A percentile compares a stretch with the other conserved stretches of the same genome.
These are phyloP conservation scores for Saprolegnia diclina DNA, from an alignment of 352 stramenopile species.

Conservation along the genomic window DNA sequence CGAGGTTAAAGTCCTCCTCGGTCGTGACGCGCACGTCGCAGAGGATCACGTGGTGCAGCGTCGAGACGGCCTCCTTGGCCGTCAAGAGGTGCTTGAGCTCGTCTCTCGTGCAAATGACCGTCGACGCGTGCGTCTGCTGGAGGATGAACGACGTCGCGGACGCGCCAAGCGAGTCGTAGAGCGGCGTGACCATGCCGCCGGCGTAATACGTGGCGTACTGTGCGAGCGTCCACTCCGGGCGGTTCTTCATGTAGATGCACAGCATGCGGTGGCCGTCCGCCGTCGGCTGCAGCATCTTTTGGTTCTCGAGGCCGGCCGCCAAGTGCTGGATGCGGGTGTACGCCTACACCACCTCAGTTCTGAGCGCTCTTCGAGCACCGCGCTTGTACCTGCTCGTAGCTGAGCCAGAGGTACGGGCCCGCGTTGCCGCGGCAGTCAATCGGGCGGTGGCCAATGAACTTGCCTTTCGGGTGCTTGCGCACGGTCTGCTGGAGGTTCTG, in stretches of 20 bases:
- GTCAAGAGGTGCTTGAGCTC: conserved; percentile 44
- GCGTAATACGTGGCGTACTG: conserved; percentile 42
- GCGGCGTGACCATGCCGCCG: conserved; percentile 14
- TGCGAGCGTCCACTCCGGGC: conserved; percentile 82
- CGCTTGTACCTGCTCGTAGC: conserved; percentile 42
- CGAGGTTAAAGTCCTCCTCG: neutral
- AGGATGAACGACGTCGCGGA: conserved; percentile 27
- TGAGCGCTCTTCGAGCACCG: conserved; percentile 29
- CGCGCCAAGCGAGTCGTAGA: conserved; percentile 33
- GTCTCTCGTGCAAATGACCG: conserved; percentile 27
- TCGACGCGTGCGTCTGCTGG: conserved; percentile 29
- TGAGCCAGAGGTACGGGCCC: conserved; percentile 48
- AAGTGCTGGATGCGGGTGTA: conserved; percentile 17
- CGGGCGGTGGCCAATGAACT: conserved; percentile 52
- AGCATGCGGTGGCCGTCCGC: conserved; percentile 43
- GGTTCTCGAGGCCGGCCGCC: conserved; percentile 4
- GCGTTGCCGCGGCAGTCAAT: conserved; percentile 32
- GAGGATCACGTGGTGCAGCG: conserved; percentile 39
- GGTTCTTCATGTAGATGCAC: conserved; percentile 87
- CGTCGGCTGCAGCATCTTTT: conserved; percentile 15
- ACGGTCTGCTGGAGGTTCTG: conserved; percentile 31
- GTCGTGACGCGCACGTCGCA: conserved; percentile 4
- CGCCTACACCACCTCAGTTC: conserved; percentile 50
- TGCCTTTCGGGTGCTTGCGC: conserved; percentile 27
- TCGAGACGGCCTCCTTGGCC: conserved; percentile 42